Evolutionary conservation across 2,329 filamentous ascomycete species (phyloP).

Genomic region (Setomelanomma holmii): DNA sequence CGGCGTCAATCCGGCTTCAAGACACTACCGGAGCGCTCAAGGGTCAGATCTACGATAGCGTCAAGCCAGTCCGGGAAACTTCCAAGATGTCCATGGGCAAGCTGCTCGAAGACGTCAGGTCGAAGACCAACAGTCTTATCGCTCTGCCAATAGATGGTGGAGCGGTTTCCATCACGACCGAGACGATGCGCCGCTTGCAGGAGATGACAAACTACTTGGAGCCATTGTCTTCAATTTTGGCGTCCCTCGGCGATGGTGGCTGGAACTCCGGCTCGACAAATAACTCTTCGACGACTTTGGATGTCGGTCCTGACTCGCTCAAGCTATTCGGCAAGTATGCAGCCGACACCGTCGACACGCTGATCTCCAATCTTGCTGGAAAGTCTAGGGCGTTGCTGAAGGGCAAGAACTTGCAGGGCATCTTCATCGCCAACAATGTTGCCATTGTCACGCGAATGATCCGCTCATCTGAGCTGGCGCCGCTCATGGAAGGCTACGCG

Average conservation of each 20-base stretch:
- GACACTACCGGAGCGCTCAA: slow-evolving; percentile 86
- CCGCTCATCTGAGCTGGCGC: slow-evolving; percentile 76
- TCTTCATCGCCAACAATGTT: slow-evolving; percentile 90
- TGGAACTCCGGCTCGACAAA: slow-evolving; percentile 68
- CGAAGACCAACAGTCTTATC: slow-evolving; percentile 69
- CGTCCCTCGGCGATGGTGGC: slow-evolving; percentile 89
- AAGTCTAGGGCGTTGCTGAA: slow-evolving; percentile 78
- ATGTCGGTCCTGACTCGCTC: slow-evolving; percentile 86
- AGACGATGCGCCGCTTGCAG: slow-evolving; percentile 86
- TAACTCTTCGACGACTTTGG: slow-evolving; percentile 71
- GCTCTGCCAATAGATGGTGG: slow-evolving; percentile 79
- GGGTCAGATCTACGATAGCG: slow-evolving; percentile 77
- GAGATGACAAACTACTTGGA: slow-evolving; percentile 86
- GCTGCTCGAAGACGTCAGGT: slow-evolving; percentile 82
- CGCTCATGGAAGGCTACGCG: slow-evolving; percentile 68
- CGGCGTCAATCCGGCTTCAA: slow-evolving; percentile 80
- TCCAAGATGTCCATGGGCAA: slow-evolving; percentile 85
- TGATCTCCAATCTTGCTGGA: slow-evolving; percentile 76
- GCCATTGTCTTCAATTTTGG: slow-evolving; percentile 87
- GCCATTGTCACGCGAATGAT: slow-evolving; percentile 86
- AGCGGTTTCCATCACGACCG: slow-evolving; percentile 76
- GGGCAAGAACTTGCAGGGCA: slow-evolving; percentile 76
- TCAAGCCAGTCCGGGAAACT: slow-evolving; percentile 90
- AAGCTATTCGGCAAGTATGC: slow-evolving; percentile 91
- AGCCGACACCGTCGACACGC: slow-evolving; percentile 82